Percentiles rank a stretch among this genome's conserved stretches.
Conservation (phyloP, 2,329 filamentous ascomycete species). For the Exophiala sideris region DNA sequence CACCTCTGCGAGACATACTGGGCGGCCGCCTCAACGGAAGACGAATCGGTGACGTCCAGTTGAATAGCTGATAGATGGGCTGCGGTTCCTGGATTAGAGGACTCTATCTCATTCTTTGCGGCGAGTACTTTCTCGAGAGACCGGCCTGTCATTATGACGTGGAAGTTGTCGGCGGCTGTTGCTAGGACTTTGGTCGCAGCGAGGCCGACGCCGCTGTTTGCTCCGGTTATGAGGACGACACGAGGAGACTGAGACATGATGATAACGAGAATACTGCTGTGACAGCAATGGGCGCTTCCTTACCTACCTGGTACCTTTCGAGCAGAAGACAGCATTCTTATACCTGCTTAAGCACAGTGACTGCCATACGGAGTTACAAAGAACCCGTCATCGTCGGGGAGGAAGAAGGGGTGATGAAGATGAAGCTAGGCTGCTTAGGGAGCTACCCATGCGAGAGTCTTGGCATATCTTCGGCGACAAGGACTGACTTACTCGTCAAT, state of each 20-base stretch:
- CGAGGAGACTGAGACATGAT: neutral
- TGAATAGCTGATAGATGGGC: constrained; percentile 19
- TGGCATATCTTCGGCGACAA: too few relatives aligned
- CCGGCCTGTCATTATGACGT: neutral
- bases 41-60: constrained; percentile 51
- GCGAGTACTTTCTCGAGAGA: neutral
- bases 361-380: too few relatives aligned
- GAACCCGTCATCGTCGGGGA: too few relatives aligned
- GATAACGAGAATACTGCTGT: neutral
- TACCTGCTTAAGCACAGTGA: too few relatives aligned
- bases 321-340: too few relatives aligned
- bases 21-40: constrained; percentile 51
- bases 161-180: neutral
- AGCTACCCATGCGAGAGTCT: too few relatives aligned
- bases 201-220: neutral
- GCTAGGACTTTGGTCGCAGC: neutral
- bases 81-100: neutral
- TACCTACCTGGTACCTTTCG: too few relatives aligned
- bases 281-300: too few relatives aligned
- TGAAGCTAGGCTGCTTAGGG: too few relatives aligned
- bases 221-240: neutral
- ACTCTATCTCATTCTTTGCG: neutral
- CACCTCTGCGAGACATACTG: constrained; percentile 56
- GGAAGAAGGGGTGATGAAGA: too few relatives aligned
- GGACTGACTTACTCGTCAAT: too few relatives aligned